Base-by-base conservation (phyloP, 345 rosid species). In the Tarenaya hassleriana region DNA sequence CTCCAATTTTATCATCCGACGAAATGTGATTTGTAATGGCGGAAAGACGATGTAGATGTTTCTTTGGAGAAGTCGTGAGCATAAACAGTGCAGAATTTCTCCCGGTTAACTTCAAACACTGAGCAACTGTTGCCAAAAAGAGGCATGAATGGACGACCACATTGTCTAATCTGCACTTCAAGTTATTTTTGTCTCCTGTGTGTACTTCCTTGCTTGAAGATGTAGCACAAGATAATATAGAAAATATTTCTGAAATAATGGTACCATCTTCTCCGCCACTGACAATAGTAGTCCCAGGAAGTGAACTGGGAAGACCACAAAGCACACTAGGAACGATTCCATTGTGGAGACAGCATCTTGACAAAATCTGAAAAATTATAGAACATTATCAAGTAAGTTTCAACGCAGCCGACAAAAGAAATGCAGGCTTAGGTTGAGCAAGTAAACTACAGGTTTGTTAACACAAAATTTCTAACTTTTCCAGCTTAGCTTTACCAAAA, bases 261-360 rank as follows among this genome's bases (percentile, higher is more conserved):
- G 95, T 92, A 58, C 94, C 87, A 63, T 92, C 95, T 40, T 77
- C 96, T 64, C 98, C 96, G 9, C 98, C 96, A 63, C 95, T 88
- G 66, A 88, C 84, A 47, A 84, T 62, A 13, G 95, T 84, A 37
- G 88, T 73, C 50, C 71, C 81, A 47, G 95, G 90, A 20, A 84
- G 78, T 62, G 98, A 81, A 67, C 75, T 88, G 64, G 96, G 91
- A 64, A 92, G 71, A 52, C 96, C 98, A 47, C 98, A 92, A 43
- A 92, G 87, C 51, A 88, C 66, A 68, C 75, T 72, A 24, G 94
- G 83, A 61, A 92, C 66, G 47, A 78, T 68, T 68, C 83, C 84
- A 63, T 66, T 85, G 56, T 77, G 86, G 39, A 88, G 81, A 72
- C 95, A 92, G 69, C 95, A 88, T 68, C 98, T 79, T 69, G 80